Base-by-base conservation (phyloP, 2,329 filamentous ascomycete species). In the Orbilia oligospora region DNA sequence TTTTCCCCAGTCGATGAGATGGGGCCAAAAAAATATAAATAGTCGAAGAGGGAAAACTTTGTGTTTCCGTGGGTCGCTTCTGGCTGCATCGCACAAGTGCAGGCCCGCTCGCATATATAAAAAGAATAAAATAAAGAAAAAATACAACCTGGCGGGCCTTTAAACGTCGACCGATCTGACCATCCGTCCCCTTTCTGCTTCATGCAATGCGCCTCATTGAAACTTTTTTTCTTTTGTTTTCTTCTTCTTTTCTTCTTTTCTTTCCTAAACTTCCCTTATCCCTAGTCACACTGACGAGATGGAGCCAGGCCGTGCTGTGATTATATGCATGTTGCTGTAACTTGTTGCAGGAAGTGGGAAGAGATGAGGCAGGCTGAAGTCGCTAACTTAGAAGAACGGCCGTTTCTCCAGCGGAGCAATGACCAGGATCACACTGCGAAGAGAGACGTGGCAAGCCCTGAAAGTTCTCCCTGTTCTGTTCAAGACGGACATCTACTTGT, bases 31-130 rank as follows among this genome's bases (percentile, higher is more conserved):
- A 64, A 22, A 64, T 64, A 56, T 56, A 33, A 65, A 70, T 48
- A 51, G 41, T 66, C 38, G 41, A 55, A 66, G 41, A 58, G 67
- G 30, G 30, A 71, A 71, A 63, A 71, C 67, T 66, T 68, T 77
- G 72, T 71, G 68, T 67, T 71, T 71, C 68, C 51, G 68, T 67
- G 64, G 75, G 69, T 78, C 75, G 75, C 51, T 56, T 77, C 63
- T 41, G 27, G 67, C 68, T 72, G 68, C 75, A 78, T 78, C 69
- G 75, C 75, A 78, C 75, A 69, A 72, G 75, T 78, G 69, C 75
- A 78, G 75, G 75, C 68, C 70, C 44, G 75, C 75, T 78, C 68
- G 75, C 75, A 78, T 78, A 78, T 78, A 78, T 78, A 78, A 77
- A 77, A 51, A 63, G 36, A 55, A 76, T n/a, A 64, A 69, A 56